These are phyloP conservation scores for Spirogloea muscicola DNA, from an alignment of 139 green algal species.

Conservation along the genomic window DNA sequence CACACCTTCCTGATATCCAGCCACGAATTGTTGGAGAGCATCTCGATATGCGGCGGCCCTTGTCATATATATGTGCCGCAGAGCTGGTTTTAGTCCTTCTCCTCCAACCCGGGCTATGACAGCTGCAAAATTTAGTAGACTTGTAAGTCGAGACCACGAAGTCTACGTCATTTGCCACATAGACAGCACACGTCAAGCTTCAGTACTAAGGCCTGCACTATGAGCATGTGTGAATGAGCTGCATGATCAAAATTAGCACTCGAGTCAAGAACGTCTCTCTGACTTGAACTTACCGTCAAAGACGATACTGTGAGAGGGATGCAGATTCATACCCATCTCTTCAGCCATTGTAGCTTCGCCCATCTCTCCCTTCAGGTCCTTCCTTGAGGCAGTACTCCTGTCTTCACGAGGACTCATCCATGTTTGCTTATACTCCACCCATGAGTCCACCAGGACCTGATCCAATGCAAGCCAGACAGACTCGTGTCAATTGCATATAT, in stretches of 20 bases:
- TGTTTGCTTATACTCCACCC: slow-evolving; percentile 2
- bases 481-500: no score
- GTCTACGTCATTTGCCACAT: neutral
- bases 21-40: slow-evolving; percentile 28
- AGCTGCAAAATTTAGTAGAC: slow-evolving; percentile 14
- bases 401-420: neutral
- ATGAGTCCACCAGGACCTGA: slow-evolving; percentile 8
- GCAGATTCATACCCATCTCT: slow-evolving; percentile 17
- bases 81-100: slow-evolving; percentile 6
- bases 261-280: neutral
- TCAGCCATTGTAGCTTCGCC: slow-evolving; percentile 3
- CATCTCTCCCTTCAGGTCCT: neutral
- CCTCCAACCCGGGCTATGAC: slow-evolving; percentile 7
- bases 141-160: neutral
- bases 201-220: neutral
- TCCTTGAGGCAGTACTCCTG: neutral
- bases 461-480: neutral
- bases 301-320: no score
- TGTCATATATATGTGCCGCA: slow-evolving; percentile 27
- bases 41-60: slow-evolving; percentile 32
- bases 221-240: neutral
- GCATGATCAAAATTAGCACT: neutral
- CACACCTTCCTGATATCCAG: slow-evolving; percentile 32
- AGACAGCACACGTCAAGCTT: neutral
- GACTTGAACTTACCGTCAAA: neutral